A percentile compares a stretch with the other conserved stretches of the same genome.
Conservation (phyloP, 108 stramenopile species). For the Parmales sp. region DNA sequence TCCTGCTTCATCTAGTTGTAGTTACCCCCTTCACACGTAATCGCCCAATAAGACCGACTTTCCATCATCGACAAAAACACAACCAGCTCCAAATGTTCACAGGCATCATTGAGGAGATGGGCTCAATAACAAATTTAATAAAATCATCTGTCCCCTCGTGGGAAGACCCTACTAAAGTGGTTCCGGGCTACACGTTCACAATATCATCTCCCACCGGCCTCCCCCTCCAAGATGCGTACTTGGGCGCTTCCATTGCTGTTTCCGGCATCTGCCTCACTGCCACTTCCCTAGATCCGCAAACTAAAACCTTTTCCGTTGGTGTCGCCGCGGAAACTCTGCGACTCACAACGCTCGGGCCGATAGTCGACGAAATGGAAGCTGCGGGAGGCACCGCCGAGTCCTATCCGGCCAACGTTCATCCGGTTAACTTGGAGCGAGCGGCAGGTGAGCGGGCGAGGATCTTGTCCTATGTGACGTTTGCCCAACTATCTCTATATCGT, state of each 20-base stretch:
- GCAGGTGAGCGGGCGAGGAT: too few relatives aligned
- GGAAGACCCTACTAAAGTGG: slow-evolving; percentile 77
- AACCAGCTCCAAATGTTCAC: slow-evolving; percentile 69
- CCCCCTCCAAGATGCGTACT: slow-evolving; percentile 80
- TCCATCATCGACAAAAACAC: background rate
- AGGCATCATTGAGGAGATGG: slow-evolving; percentile 98
- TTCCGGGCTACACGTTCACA: slow-evolving; percentile 65
- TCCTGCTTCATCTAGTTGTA: too few relatives aligned
- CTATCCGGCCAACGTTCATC: too few relatives aligned
- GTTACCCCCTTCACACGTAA: too few relatives aligned
- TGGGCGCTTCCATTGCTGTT: slow-evolving; percentile 90
- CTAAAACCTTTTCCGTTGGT: slow-evolving; percentile 66
- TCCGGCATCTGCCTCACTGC: slow-evolving; percentile 97
- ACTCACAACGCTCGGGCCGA: slow-evolving; percentile 60
- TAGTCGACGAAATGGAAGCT: too few relatives aligned
- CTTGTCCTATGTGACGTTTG: too few relatives aligned
- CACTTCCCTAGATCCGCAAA: slow-evolving; percentile 48
- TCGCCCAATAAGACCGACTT: too few relatives aligned
- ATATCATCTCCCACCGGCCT: too few relatives aligned
- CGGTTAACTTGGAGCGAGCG: too few relatives aligned
- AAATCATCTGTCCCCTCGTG: slow-evolving; percentile 73
- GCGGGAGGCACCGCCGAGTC: too few relatives aligned
- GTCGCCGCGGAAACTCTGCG: slow-evolving; percentile 87
- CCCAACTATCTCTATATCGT: too few relatives aligned
- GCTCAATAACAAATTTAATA: slow-evolving; percentile 61